A percentile compares a stretch with the other conserved stretches of the same genome.
phyloP scores from a whole-genome alignment of 768 basidiomycete genomes.

The Hortiboletus campestris region DNA sequence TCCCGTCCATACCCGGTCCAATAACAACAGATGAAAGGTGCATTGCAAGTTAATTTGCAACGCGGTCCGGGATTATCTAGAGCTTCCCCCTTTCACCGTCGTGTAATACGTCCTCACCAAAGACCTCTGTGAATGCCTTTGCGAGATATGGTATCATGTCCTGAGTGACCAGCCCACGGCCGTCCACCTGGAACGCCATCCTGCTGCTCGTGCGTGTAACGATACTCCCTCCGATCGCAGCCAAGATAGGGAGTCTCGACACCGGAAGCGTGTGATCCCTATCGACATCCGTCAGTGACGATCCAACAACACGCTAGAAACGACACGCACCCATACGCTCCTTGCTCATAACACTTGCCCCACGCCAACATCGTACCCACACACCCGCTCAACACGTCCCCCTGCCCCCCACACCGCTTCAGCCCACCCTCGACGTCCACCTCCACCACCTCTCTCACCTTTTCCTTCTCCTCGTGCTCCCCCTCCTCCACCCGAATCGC shows the following conservation, averaged over 20 bases:
- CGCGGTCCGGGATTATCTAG: slow-evolving; percentile 18
- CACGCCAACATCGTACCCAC: slow-evolving; percentile 92
- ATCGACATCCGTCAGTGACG: slow-evolving; percentile 3
- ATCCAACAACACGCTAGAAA: background rate
- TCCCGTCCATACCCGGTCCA: slow-evolving; percentile 9
- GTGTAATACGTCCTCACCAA: slow-evolving; percentile 45
- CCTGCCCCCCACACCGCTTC: slow-evolving; percentile 95
- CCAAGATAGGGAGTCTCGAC: slow-evolving; percentile 75
- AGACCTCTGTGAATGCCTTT: slow-evolving; percentile 68
- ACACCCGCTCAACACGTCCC: slow-evolving; percentile 86
- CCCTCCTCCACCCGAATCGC: slow-evolving; percentile 40
- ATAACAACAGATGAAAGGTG: background rate
- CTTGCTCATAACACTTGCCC: slow-evolving; percentile 90
- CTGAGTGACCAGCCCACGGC: slow-evolving; percentile 78
- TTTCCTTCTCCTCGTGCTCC: slow-evolving; percentile 46
- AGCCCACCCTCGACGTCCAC: slow-evolving; percentile 76
- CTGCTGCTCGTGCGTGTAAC: slow-evolving; percentile 84
- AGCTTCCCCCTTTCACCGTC: slow-evolving; percentile 31
- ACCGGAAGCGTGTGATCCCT: slow-evolving; percentile 56
- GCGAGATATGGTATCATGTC: slow-evolving; percentile 72
- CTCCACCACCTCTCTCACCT: slow-evolving; percentile 56
- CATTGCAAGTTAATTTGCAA: background rate
- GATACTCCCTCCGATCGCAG: slow-evolving; percentile 83
- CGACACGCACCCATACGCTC: slow-evolving; percentile 64
- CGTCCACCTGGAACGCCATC: slow-evolving; percentile 70